These are phyloP conservation scores for Herpetospermum pedunculosum DNA, from an alignment of 306 rosid genomes.

Conservation along the genomic window DNA sequence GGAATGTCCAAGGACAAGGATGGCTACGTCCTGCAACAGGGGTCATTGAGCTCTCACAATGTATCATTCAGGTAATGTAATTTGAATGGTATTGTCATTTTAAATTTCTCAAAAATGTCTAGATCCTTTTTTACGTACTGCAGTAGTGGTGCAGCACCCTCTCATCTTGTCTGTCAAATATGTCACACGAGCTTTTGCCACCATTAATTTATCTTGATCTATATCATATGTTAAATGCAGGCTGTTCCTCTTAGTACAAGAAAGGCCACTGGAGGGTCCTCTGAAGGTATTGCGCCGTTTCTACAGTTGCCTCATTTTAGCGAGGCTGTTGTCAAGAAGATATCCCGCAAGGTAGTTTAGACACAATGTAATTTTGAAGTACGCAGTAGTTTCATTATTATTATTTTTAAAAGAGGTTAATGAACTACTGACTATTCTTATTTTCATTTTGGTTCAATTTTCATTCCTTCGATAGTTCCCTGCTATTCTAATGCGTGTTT, in stretches of 20 bases:
- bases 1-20: constrained; percentile 92
- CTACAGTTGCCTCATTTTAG: constrained; percentile 90
- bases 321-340: constrained; percentile 75
- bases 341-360: constrained; percentile 71
- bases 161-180: neutral
- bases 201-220: neutral
- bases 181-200: neutral
- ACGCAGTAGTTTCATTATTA: neutral
- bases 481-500: constrained; percentile 8
- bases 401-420: neutral
- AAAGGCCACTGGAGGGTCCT: constrained; percentile 78
- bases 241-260: constrained; percentile 95
- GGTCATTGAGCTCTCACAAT: constrained; percentile 90
- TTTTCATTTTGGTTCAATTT: neutral
- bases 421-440: neutral
- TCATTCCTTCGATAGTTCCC: neutral
- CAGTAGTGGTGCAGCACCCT: neutral
- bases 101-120: neutral
- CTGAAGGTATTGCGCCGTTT: constrained; percentile 94
- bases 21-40: constrained; percentile 99
- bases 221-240: constrained; percentile 29
- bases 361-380: neutral
- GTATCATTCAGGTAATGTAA: constrained; percentile 73
- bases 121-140: neutral
- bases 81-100: neutral